phyloP scores from a whole-genome alignment of 139 green algal species.

The Coelastrella sp. region DNA sequence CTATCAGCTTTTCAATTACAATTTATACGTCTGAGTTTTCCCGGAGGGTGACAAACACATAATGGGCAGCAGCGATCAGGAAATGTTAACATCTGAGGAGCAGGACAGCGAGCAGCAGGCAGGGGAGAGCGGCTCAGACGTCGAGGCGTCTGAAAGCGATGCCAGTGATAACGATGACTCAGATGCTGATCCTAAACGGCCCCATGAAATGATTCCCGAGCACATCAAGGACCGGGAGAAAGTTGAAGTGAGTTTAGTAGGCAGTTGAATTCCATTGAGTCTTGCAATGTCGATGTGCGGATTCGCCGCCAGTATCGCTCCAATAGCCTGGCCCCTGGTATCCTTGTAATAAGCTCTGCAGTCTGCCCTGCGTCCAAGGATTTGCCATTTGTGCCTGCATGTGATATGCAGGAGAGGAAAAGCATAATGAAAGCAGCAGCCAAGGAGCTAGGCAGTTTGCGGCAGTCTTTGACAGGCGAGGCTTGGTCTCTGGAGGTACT shows the following conservation, averaged over 20 bases:
- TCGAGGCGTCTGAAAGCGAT: neutral
- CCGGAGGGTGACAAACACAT: neutral
- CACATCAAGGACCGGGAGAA: conserved; percentile 24
- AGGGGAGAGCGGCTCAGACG: neutral
- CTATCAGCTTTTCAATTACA: no score
- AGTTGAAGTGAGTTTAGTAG: conserved; percentile 26
- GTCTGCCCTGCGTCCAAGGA: no score
- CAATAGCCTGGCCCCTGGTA: no score
- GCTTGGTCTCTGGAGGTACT: conserved; percentile 21
- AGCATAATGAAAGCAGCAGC: conserved; percentile 34
- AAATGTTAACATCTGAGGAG: conserved; percentile 20
- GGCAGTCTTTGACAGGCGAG: neutral
- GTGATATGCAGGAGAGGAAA: neutral
- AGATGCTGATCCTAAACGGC: neutral
- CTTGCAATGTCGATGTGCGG: no score
- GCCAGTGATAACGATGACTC: neutral
- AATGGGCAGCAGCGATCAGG: neutral
- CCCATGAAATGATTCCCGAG: conserved; percentile 34
- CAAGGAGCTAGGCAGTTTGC: conserved; percentile 4
- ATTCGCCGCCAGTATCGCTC: no score
- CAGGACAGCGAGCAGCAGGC: conserved; percentile 1
- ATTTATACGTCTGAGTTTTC: no score
- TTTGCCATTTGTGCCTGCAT: neutral
- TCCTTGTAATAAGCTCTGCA: no score
- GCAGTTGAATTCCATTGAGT: neutral